Percentiles rank a stretch among this genome's conserved stretches.
Conservation (phyloP, 345 rosid genomes). For the Eucalyptus cladocalyx region DNA sequence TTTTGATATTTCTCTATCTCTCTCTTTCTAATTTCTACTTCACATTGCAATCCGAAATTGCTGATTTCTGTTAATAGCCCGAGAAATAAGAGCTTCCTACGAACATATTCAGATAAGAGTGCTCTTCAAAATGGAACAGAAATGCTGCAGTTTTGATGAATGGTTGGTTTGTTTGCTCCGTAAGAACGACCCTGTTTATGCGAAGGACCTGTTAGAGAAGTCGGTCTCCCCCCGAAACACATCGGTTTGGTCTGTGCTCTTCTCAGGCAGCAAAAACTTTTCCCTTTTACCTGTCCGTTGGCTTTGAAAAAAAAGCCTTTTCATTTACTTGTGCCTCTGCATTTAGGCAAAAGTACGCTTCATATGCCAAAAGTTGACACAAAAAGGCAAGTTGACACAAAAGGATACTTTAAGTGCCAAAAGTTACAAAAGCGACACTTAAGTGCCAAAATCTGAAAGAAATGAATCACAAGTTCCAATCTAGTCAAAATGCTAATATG, state of each 20-base stretch:
- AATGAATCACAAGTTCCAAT: too few relatives aligned
- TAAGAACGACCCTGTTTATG: neutral
- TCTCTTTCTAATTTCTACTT: neutral
- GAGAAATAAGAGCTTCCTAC: neutral
- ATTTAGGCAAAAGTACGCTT: too few relatives aligned
- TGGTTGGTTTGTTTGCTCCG: neutral
- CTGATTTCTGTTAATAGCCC: neutral
- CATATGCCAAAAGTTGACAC: too few relatives aligned
- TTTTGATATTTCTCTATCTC: neutral
- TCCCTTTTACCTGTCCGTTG: neutral
- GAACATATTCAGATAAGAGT: neutral
- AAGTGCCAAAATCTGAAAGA: too few relatives aligned
- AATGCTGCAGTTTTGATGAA: neutral
- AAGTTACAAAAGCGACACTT: too few relatives aligned
- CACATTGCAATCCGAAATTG: neutral
- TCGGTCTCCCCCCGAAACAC: neutral
- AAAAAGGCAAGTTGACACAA: too few relatives aligned
- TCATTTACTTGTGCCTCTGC: neutral
- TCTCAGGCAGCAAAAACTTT: neutral
- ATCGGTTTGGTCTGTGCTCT: neutral
- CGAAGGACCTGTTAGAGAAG: neutral
- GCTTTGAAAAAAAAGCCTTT: neutral
- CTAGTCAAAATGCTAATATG: rapidly evolving
- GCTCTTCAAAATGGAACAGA: neutral
- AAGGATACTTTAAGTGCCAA: rapidly evolving